Percentiles rank a stretch among this genome's conserved stretches.
These are phyloP conservation scores for Claviceps lovelessii DNA, from an alignment of 2,329 filamentous ascomycete species.

Conservation along the genomic window DNA sequence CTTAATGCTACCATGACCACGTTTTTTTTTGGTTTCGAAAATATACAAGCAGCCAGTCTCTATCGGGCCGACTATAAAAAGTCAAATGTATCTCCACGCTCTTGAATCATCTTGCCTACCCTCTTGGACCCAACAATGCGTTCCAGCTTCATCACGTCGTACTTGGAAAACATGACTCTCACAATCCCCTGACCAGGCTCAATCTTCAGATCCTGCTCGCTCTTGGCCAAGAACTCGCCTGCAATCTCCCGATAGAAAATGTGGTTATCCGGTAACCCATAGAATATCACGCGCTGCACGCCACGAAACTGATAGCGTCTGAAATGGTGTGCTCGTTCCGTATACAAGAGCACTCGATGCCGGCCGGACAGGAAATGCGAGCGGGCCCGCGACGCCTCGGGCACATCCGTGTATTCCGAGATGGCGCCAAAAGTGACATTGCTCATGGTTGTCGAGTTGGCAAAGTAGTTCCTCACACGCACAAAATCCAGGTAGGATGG, in stretches of 20 bases:
- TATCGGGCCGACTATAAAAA: constrained; percentile 46
- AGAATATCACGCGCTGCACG: constrained; percentile 74
- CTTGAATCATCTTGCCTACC: constrained; percentile 68
- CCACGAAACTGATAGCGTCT: constrained; percentile 72
- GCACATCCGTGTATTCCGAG: constrained; percentile 71
- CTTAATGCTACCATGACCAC: neutral
- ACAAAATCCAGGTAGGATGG: constrained; percentile 93
- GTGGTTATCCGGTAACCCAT: constrained; percentile 79
- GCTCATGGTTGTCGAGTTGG: constrained; percentile 46
- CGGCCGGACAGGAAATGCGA: constrained; percentile 77
- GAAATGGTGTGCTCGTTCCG: constrained; percentile 94
- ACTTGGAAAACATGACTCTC: constrained; percentile 64
- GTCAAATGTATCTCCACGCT: constrained; percentile 83
- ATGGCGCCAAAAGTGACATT: constrained; percentile 56
- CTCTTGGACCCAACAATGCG: constrained; percentile 71
- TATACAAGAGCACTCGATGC: constrained; percentile 76
- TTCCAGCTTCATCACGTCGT: constrained; percentile 80
- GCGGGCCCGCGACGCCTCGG: constrained; percentile 68
- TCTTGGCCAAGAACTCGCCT: constrained; percentile 49
- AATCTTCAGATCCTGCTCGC: constrained; percentile 39
- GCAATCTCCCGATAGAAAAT: constrained; percentile 66
- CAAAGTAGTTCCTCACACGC: constrained; percentile 81
- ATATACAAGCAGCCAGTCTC: neutral
- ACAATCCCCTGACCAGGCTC: constrained; percentile 46
- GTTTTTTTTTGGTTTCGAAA: neutral